Evolutionary conservation across 2,329 filamentous ascomycete species (phyloP).

Genomic region (Trichophyton equinum): DNA sequence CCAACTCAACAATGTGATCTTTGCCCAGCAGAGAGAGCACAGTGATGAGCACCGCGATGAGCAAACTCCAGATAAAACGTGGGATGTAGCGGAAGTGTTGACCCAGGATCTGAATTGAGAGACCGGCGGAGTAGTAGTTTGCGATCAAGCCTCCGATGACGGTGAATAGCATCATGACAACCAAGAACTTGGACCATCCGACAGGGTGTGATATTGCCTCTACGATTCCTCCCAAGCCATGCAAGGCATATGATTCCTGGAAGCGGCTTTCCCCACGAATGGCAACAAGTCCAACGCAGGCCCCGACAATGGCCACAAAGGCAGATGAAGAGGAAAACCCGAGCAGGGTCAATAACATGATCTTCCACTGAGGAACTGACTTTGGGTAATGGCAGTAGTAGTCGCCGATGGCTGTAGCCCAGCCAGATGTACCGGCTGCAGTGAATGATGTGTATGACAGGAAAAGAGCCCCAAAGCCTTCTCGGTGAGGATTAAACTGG

Average conservation of each 20-base stretch:
- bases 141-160: conserved; percentile 28
- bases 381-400: conserved; percentile 5
- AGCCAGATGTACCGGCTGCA: neutral
- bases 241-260: neutral
- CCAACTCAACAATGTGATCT: conserved; percentile 30
- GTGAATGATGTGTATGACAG: conserved; percentile 1
- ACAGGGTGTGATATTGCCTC: neutral
- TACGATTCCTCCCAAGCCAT: conserved; percentile 1
- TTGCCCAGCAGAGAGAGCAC: conserved; percentile 34
- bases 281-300: neutral
- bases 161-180: conserved; percentile 4
- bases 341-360: neutral
- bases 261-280: neutral
- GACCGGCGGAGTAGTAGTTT: conserved; percentile 33
- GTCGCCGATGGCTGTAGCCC: conserved; percentile 1
- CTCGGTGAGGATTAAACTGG: neutral
- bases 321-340: neutral
- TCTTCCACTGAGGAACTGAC: neutral
- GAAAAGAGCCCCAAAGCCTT: neutral
- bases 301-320: neutral
- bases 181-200: conserved; percentile 3
- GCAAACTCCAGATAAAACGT: conserved; percentile 35
- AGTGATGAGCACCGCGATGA: conserved; percentile 33
- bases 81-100: conserved; percentile 40
- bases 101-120: conserved; percentile 37